These are phyloP conservation scores for Leccinum uliginosum DNA, from an alignment of 768 basidiomycete species.

Conservation along the genomic window DNA sequence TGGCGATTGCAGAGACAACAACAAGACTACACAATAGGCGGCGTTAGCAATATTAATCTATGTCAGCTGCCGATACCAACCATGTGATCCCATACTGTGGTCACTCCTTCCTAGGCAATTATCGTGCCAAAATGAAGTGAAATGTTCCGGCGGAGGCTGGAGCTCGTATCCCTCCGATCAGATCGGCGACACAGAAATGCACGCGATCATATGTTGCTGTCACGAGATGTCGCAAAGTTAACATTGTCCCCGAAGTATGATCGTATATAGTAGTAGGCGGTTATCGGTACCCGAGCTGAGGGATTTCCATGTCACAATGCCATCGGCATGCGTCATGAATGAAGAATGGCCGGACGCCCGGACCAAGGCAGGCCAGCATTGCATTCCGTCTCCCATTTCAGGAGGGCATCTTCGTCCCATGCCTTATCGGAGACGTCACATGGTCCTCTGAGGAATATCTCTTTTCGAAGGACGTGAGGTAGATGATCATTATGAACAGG, in stretches of 20 bases:
- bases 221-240: not conserved
- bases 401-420: constrained; percentile 59
- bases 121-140: not conserved
- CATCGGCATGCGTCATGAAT: not conserved
- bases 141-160: not conserved
- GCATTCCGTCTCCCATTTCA: constrained; percentile 49
- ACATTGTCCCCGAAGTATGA: not conserved
- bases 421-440: constrained; percentile 42
- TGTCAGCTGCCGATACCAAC: not conserved
- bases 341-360: constrained; percentile 28
- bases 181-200: not conserved
- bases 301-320: not conserved
- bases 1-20: too few species aligned
- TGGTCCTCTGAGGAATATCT: constrained; percentile 41
- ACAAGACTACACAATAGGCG: too few species aligned
- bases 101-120: not conserved
- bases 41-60: too few species aligned
- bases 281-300: not conserved
- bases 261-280: not conserved
- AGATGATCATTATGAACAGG: constrained; percentile 64
- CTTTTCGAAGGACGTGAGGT: constrained; percentile 42
- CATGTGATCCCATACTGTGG: not conserved
- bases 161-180: not conserved
- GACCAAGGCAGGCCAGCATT: constrained; percentile 49
- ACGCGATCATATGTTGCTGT: not conserved